These are phyloP conservation scores for Crithidia thermophila DNA, from an alignment of 208 protist genomes.

Conservation along the genomic window DNA sequence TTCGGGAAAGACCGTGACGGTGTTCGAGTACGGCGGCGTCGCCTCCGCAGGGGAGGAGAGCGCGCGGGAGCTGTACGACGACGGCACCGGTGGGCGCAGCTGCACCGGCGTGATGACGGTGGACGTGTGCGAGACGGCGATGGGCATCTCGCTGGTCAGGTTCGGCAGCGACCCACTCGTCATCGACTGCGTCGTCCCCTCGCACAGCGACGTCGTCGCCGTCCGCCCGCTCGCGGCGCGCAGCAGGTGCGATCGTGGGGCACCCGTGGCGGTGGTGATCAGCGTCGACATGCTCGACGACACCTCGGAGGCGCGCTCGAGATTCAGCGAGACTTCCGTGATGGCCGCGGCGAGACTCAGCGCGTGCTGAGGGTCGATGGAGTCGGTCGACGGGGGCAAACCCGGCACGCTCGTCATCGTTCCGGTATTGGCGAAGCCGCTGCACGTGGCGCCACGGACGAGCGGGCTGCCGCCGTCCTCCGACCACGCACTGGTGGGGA, in stretches of 20 bases:
- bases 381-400: slow-evolving; percentile 1
- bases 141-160: background rate
- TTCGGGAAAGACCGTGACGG: background rate
- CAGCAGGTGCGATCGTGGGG: slow-evolving; percentile 17
- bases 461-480: background rate
- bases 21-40: background rate
- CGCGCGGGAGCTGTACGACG: slow-evolving; percentile 1
- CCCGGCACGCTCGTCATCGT: background rate
- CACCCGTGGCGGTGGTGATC: background rate
- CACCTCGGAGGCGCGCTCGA: slow-evolving; percentile 12
- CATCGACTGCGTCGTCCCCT: slow-evolving; percentile 2
- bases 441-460: background rate
- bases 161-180: slow-evolving; percentile 16
- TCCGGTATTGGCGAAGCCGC: background rate
- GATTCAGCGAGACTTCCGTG: slow-evolving; percentile 33
- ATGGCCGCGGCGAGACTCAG: slow-evolving; percentile 46
- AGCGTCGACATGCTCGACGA: slow-evolving; percentile 4
- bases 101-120: slow-evolving; percentile 16
- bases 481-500: background rate
- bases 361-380: slow-evolving; percentile 28
- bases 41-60: background rate
- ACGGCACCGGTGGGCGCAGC: background rate
- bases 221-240: slow-evolving; percentile 4
- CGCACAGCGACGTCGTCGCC: slow-evolving; percentile 8
- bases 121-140: slow-evolving; percentile 3